Percentiles rank a stretch among this genome's conserved stretches.
Conservation (phyloP, 306 rosid genomes). For the Pyrus bretschneideri region DNA sequence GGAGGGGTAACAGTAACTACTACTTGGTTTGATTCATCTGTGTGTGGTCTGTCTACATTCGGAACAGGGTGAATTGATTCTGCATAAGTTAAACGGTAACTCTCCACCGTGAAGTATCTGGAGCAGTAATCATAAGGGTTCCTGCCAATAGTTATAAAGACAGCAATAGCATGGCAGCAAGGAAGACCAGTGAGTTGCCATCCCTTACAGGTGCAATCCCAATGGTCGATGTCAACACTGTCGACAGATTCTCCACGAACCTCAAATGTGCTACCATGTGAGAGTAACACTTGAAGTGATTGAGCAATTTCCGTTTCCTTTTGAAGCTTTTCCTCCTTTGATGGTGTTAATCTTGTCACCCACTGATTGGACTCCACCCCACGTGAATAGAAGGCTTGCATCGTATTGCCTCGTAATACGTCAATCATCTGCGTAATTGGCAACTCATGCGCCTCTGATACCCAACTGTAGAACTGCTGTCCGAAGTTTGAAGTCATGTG, state of each 20-base stretch:
- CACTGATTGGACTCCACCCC: slow-evolving; percentile 65
- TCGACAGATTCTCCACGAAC: slow-evolving; percentile 82
- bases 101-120: slow-evolving; percentile 67
- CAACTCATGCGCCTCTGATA: slow-evolving; percentile 86
- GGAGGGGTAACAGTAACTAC: slow-evolving; percentile 75
- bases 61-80: slow-evolving; percentile 81
- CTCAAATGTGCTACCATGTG: slow-evolving; percentile 55
- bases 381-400: slow-evolving; percentile 66
- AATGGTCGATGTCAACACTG: slow-evolving; percentile 63
- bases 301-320: slow-evolving; percentile 49
- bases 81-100: slow-evolving; percentile 53
- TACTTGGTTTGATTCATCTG: slow-evolving; percentile 27
- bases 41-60: slow-evolving; percentile 55
- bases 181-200: slow-evolving; percentile 92
- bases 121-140: slow-evolving; percentile 78
- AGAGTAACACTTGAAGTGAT: slow-evolving; percentile 57
- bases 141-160: slow-evolving; percentile 53
- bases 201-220: slow-evolving; percentile 87
- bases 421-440: slow-evolving; percentile 96
- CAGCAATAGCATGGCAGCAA: slow-evolving; percentile 91
- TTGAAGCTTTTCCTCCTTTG: slow-evolving; percentile 65
- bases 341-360: slow-evolving; percentile 75
- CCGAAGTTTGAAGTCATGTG: slow-evolving; percentile 71
- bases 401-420: slow-evolving; percentile 70
- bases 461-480: slow-evolving; percentile 80